Conservation (phyloP, 129 eudicot species). For the Pseudognaphalium luteoalbum region DNA sequence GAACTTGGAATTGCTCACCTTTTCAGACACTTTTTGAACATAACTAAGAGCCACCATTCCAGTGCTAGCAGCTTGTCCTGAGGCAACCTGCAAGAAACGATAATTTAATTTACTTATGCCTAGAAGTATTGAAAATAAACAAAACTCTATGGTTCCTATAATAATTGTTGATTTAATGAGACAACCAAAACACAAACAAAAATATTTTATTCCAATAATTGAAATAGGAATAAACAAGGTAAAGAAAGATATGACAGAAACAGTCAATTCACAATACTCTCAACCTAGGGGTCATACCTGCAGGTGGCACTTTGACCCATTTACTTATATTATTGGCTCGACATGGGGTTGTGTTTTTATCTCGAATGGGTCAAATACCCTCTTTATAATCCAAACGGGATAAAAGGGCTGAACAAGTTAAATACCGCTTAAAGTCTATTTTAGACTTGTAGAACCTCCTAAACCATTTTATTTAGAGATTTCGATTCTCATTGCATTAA, state of each 20-base stretch:
- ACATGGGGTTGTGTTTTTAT: background rate
- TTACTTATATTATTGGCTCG: too few relatives aligned
- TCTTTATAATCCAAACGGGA: background rate
- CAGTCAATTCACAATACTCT: background rate
- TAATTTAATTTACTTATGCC: background rate
- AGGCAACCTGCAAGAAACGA: conserved; percentile 62
- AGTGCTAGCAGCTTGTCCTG: conserved; percentile 89
- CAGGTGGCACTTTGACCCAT: background rate
- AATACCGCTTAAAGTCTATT: background rate
- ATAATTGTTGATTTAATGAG: background rate
- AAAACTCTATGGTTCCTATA: background rate
- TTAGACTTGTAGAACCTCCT: background rate
- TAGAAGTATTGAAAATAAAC: background rate
- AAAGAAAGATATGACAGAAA: background rate
- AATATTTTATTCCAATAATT: background rate
- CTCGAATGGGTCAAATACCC: background rate
- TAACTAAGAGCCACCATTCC: conserved; percentile 86
- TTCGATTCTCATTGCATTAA: background rate
- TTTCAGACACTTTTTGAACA: conserved; percentile 88
- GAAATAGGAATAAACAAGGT: background rate
- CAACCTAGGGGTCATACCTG: background rate
- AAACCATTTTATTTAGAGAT: background rate
- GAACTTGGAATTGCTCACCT: conserved; percentile 36
- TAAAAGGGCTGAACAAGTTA: background rate
- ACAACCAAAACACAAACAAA: background rate